Conservation (phyloP, 1,284 basidiomycete genomes). For the Anthracocystis walkeri region DNA sequence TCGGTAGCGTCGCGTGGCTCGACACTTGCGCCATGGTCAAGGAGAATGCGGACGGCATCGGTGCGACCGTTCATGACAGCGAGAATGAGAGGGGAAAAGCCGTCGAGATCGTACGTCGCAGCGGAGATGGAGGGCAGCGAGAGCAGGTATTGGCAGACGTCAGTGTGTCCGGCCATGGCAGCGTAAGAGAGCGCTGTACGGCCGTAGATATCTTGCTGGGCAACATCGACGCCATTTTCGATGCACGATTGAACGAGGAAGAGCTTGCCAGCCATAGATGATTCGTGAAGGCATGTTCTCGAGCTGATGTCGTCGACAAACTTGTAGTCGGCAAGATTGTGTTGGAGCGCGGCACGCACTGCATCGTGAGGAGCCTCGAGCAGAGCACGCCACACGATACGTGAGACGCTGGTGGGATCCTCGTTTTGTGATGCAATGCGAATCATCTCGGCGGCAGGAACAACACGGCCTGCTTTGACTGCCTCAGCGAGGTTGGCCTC, state of each 20-base stretch:
- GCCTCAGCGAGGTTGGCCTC: conserved; percentile 61
- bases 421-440: conserved; percentile 58
- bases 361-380: conserved; percentile 56
- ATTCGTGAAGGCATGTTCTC: conserved; percentile 93
- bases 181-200: conserved; percentile 95
- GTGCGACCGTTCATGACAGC: conserved; percentile 88
- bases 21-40: conserved; percentile 60
- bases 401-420: conserved; percentile 57
- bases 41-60: conserved; percentile 74
- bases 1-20: conserved; percentile 72
- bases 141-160: conserved; percentile 82
- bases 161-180: conserved; percentile 88
- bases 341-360: conserved; percentile 57
- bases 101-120: conserved; percentile 76
- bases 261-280: conserved; percentile 84
- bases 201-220: conserved; percentile 86
- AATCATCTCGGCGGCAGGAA: conserved; percentile 57
- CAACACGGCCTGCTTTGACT: conserved; percentile 54
- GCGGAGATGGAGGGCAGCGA: conserved; percentile 79
- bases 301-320: conserved; percentile 98
- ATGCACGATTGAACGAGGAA: conserved; percentile 87
- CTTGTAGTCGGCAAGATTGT: conserved; percentile 78
- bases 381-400: conserved; percentile 67
- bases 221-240: conserved; percentile 77
- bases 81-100: conserved; percentile 91